Percentiles rank a stretch among this genome's conserved stretches.
Evolutionary conservation across 108 stramenopile species (phyloP).

Genomic region (Nitzschia palea): DNA sequence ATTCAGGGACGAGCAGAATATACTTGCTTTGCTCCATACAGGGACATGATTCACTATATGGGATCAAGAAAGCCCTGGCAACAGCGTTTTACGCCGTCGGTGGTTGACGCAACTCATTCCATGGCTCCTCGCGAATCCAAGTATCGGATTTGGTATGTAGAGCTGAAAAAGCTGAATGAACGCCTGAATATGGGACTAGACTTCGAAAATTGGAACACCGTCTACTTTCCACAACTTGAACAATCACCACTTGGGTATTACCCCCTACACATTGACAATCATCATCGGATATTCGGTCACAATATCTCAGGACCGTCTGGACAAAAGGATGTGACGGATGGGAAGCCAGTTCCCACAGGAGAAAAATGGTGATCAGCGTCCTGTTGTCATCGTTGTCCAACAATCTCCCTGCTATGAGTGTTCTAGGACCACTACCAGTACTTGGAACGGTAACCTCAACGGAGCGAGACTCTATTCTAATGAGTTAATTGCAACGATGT

Average conservation of each 20-base stretch:
- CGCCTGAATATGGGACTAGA: neutral
- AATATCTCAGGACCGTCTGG: too few species aligned
- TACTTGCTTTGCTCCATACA: slow-evolving; percentile 19
- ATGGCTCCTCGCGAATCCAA: neutral
- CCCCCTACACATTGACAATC: too few species aligned
- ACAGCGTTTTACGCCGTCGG: neutral
- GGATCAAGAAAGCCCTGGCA: slow-evolving; percentile 21
- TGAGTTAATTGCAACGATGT: too few species aligned
- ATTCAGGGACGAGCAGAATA: neutral
- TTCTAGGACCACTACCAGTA: too few species aligned
- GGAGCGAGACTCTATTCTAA: too few species aligned
- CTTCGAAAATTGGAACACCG: slow-evolving; percentile 9
- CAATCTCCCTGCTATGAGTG: too few species aligned
- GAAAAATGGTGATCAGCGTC: too few species aligned
- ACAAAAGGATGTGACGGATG: too few species aligned
- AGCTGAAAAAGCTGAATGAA: neutral
- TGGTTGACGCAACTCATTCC: neutral
- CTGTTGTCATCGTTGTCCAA: too few species aligned
- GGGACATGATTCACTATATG: slow-evolving; percentile 34
- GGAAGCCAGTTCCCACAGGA: too few species aligned
- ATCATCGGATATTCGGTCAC: too few species aligned
- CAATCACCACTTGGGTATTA: slow-evolving; percentile 11
- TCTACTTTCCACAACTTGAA: slow-evolving; percentile 1
- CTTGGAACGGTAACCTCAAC: too few species aligned
- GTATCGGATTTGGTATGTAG: neutral